Evolutionary conservation across 1,139 yeast species (phyloP).

Genomic region (Scheffersomyces stambukii): DNA sequence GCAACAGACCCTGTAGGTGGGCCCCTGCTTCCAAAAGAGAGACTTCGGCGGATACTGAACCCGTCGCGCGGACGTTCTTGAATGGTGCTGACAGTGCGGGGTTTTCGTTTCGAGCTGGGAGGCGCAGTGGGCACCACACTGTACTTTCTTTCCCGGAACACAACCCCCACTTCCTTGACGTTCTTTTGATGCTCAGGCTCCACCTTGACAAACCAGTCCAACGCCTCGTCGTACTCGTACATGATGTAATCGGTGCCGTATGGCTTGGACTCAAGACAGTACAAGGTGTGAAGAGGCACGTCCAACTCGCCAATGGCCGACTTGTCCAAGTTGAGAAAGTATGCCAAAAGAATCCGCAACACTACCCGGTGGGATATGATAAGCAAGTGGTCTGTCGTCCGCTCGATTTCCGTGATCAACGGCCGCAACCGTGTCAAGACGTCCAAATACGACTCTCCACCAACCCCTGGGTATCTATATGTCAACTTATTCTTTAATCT

Average conservation of each 20-base stretch:
- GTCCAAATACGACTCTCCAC: constrained; percentile 95
- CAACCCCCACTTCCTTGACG: constrained; percentile 61
- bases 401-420: constrained; percentile 85
- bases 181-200: constrained; percentile 62
- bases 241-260: constrained; percentile 92
- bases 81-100: constrained; percentile 4
- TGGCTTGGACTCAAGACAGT: constrained; percentile 87
- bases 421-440: constrained; percentile 89
- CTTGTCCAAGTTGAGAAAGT: constrained; percentile 80
- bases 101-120: constrained; percentile 22
- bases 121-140: constrained; percentile 75
- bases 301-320: constrained; percentile 85
- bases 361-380: constrained; percentile 89
- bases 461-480: constrained; percentile 92
- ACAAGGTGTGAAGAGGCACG: constrained; percentile 87
- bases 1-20: constrained; percentile 5
- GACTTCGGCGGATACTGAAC: constrained; percentile 17
- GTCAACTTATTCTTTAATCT: constrained; percentile 72
- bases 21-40: constrained; percentile 13
- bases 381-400: constrained; percentile 83
- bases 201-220: constrained; percentile 75
- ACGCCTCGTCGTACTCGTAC: constrained; percentile 76
- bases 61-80: constrained; percentile 6
- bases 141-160: constrained; percentile 61
- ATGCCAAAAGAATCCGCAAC: constrained; percentile 80